Percentiles rank a stretch among this genome's conserved stretches.
Evolutionary conservation across 2,329 filamentous ascomycete species (phyloP).

Genomic region (Emmonsia crescens): DNA sequence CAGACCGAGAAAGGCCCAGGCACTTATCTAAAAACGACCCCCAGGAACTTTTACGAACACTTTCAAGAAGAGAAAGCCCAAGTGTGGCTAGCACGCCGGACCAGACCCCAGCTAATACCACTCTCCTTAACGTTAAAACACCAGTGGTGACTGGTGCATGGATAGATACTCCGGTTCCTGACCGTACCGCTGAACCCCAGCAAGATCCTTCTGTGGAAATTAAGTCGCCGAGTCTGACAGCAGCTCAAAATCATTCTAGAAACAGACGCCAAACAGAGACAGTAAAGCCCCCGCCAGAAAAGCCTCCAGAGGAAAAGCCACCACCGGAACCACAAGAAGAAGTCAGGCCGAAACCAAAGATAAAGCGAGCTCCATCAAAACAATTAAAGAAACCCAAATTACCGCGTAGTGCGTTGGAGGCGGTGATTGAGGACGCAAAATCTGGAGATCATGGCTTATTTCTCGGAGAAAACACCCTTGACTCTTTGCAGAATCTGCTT

Average conservation of each 20-base stretch:
- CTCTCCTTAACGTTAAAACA: conserved; percentile 31
- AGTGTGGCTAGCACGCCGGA: conserved; percentile 26
- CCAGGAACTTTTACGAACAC: conserved; percentile 32
- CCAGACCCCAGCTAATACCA: conserved; percentile 21
- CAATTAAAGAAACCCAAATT: conserved; percentile 27
- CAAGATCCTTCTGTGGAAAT: conserved; percentile 19
- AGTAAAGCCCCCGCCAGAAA: neutral
- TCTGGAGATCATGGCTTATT: conserved; percentile 28
- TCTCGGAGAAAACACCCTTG: conserved; percentile 36
- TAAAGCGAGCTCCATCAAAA: conserved; percentile 12
- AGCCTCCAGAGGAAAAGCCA: neutral
- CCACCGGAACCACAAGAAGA: neutral
- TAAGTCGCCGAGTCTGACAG: conserved; percentile 11
- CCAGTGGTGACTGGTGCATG: conserved; percentile 36
- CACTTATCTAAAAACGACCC: conserved; percentile 25
- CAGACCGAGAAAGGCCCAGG: conserved; percentile 21
- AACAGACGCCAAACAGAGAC: neutral
- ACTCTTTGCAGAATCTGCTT: conserved; percentile 34
- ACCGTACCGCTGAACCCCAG: conserved; percentile 20
- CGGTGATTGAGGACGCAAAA: conserved; percentile 31
- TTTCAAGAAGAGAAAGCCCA: conserved; percentile 30
- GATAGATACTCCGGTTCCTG: conserved; percentile 38
- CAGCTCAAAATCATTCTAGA: neutral
- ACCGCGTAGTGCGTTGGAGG: conserved; percentile 33
- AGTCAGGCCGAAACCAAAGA: conserved; percentile 5